Evolutionary conservation across 2,329 filamentous ascomycete species (phyloP), one percentile per base, ranked within the genome.

Genomic region (Aspergillus costaricaensis): DNA sequence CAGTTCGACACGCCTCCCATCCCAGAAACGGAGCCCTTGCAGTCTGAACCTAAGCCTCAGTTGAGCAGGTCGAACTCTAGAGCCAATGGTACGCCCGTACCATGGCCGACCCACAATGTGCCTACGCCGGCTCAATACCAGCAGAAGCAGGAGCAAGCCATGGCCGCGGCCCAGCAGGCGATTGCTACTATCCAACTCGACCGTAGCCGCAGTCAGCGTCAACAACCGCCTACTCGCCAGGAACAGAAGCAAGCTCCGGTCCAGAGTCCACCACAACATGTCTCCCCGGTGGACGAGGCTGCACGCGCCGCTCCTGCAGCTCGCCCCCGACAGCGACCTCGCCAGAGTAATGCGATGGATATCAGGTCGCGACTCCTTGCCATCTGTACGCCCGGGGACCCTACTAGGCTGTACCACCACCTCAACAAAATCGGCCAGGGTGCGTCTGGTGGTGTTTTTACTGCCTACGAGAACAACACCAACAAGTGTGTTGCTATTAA

Each of bases 401-500:
- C 95, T 3, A 91, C 91, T 25, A 88, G 91, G 57, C 88, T 94
- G 65, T 99, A 96, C 78, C 87, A 89, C 59, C 88, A 89, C 59
- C 86, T 98, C 68, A 93, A 88, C 73, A 98, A 98, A 81, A 98
- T 99, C 74, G 95, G 95, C 0, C 95, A 99, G 77, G 95, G 95
- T 76, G 95, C 95, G 39, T 98, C 94, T 8, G 95, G 95, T 68
- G 95, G 95, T 63, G 95, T 99, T 1, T 99, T 88, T 73, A 96
- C 92, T 0, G 95, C 94, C 3, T 91, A 94, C 73, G 91, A 97
- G 76, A 84, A 88, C 65, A 89, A 87, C 58, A 90, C 87, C 41
- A 96, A 96, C 77, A 88, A 90, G 64, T 88, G 96, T 67, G 95
- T 99, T 39, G 95, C 95, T 44, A 98, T 99, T 79, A 99, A 99